These are phyloP conservation scores for Talaromyces liani DNA, from an alignment of 495 filamentous ascomycete species.

Conservation along the genomic window DNA sequence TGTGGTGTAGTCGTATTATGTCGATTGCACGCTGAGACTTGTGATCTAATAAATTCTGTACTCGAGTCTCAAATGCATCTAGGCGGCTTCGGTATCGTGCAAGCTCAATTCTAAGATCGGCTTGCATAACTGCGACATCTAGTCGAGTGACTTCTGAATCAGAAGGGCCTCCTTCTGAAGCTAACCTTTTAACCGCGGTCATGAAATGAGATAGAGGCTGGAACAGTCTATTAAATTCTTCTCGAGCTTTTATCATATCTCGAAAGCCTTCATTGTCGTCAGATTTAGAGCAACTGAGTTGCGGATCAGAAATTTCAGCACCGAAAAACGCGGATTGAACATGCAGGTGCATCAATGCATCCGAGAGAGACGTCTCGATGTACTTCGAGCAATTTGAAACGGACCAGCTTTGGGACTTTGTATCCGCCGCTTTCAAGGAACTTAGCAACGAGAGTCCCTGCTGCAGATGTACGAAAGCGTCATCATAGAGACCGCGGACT, in stretches of 20 bases:
- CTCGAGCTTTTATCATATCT: conserved; percentile 2
- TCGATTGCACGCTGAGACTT: conserved; percentile 11
- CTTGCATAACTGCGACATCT: neutral
- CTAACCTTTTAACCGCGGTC: neutral
- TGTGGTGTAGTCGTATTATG: conserved; percentile 11
- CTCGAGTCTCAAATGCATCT: neutral
- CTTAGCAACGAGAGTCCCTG: conserved; percentile 13
- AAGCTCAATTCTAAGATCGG: neutral
- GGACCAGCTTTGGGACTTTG: neutral
- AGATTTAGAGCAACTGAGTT: neutral
- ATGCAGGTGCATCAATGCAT: conserved; percentile 2
- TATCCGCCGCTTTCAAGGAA: neutral
- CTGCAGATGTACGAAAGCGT: conserved; percentile 13
- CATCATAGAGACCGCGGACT: conserved; percentile 15
- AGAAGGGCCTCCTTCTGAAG: neutral
- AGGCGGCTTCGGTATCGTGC: neutral
- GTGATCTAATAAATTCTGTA: too few relatives aligned
- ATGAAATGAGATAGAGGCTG: neutral
- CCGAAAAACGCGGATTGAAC: conserved; percentile 6
- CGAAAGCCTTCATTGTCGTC: neutral
- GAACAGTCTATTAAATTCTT: neutral
- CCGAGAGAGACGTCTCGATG: neutral
- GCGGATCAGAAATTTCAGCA: neutral
- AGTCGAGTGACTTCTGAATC: neutral
- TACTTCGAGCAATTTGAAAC: neutral